phyloP scores from a whole-genome alignment of 176 grass and related monocot genomes.

The Avena eriantha region DNA sequence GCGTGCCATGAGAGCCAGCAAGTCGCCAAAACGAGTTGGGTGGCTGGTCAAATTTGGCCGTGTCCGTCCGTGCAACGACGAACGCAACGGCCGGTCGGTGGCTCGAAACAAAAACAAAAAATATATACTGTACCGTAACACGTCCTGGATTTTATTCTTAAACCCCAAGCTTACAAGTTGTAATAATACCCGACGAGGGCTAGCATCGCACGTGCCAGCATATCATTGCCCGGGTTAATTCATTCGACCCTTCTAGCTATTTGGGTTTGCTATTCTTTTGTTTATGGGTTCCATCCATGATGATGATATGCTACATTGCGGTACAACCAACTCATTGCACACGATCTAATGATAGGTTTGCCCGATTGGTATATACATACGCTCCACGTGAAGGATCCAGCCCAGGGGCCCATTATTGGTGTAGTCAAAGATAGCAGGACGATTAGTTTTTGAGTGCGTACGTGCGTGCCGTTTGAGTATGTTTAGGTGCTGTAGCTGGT shows the following conservation, averaged over 20 bases:
- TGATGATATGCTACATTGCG: neutral
- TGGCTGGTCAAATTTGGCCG: constrained; percentile 62
- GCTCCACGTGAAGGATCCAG: neutral
- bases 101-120: constrained; percentile 44
- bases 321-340: constrained; percentile 1
- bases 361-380: neutral
- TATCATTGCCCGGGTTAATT: neutral
- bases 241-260: neutral
- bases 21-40: constrained; percentile 47
- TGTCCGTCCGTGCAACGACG: constrained; percentile 5
- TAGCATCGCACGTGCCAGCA: neutral
- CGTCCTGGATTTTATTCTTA: too few relatives aligned
- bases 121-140: too few relatives aligned
- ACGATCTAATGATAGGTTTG: neutral
- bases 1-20: constrained; percentile 30
- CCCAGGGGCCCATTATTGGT: neutral
- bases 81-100: constrained; percentile 49
- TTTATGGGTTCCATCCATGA: neutral
- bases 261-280: neutral
- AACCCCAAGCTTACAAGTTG: too few relatives aligned
- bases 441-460: neutral
- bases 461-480: neutral
- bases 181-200: too few relatives aligned
- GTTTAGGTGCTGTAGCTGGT: neutral
- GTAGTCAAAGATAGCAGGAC: neutral